Evolutionary conservation across 2,329 filamentous ascomycete genomes (phyloP), one percentile per base, ranked within the genome.

Genomic region (Sclerotiophoma versabilis): DNA sequence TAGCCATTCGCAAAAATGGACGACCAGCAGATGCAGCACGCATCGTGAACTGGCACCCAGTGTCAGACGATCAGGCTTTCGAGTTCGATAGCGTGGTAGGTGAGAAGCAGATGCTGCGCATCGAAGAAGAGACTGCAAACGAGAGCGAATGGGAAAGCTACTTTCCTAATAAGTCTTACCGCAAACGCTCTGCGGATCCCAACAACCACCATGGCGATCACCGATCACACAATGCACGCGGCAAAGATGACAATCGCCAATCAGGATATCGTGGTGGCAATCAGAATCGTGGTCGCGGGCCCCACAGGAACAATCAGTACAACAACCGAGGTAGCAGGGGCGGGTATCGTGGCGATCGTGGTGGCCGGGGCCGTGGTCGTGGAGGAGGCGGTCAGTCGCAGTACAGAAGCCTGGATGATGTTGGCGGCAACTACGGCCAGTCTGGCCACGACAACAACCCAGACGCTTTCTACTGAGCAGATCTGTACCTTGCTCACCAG

Each of bases 11-110:
- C 32, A 90, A 89, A 70, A 87, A 88, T 12, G 86, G 88, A 3
- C 87, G 88, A 32, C 91, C 92, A 0, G 84, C 88, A 48, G 93
- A 97, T 66, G 93, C 91, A 14, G 84, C 83, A 49, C 88, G 87
- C 67, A 97, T 98, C 54, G 85, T 87, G 49, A 87, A 89, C 60
- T 98, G 93, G 95, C 85, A 90, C 58, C 86, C 91, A 4, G 82
- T 96, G 3, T 77, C 88, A 0, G 79, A 84, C 5, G 87, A 92
- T 7, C 85, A 90, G 66, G 82, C 86, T 0, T 86, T 93, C 68
- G 82, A 86, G 5, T 92, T 98, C 66, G 91, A 96, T 59, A 92
- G 90, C 0, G 86, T 85, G 0, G 91, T 98, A 1, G 90, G 90
- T 15, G 93, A 98, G 76, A 96, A 96, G 77, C 85, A 91, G 14